These are phyloP conservation scores for Domatiomyces catenatus DNA, from an alignment of 2,329 filamentous ascomycete genomes.

Conservation along the genomic window DNA sequence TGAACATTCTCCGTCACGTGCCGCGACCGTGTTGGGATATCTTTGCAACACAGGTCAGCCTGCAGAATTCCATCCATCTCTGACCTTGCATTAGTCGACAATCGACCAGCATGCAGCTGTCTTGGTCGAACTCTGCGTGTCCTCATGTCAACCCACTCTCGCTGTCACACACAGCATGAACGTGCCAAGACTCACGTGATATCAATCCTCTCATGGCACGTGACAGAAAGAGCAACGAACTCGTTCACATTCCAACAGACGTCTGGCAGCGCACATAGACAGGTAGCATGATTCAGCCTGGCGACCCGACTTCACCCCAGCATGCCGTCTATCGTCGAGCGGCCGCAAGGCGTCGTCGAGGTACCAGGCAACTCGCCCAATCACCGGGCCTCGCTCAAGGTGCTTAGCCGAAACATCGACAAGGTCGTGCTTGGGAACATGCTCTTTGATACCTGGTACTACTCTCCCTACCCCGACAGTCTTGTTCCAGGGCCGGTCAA, in stretches of 20 bases:
- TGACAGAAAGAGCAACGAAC: neutral
- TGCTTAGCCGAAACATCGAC: slow-evolving; percentile 53
- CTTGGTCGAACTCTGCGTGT: no score
- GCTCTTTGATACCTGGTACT: slow-evolving; percentile 81
- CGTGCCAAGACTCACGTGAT: no score
- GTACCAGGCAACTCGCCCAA: neutral
- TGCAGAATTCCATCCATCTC: no score
- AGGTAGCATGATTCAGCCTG: neutral
- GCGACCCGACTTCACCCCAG: neutral
- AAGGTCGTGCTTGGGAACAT: slow-evolving; percentile 74
- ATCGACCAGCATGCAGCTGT: no score
- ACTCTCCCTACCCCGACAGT: slow-evolving; percentile 71
- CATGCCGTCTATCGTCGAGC: neutral
- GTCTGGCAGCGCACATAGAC: neutral
- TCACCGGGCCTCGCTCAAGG: slow-evolving; percentile 12
- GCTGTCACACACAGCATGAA: no score
- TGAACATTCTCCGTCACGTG: no score
- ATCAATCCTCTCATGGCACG: no score
- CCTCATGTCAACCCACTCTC: no score
- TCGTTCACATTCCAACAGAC: neutral
- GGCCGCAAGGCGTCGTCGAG: neutral
- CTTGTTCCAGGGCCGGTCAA: slow-evolving; percentile 10
- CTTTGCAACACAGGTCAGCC: no score
- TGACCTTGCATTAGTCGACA: no score
- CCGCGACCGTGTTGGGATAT: neutral